These are phyloP conservation scores for Tuctoria greenei DNA, from an alignment of 176 grass and related monocot genomes.

Conservation along the genomic window DNA sequence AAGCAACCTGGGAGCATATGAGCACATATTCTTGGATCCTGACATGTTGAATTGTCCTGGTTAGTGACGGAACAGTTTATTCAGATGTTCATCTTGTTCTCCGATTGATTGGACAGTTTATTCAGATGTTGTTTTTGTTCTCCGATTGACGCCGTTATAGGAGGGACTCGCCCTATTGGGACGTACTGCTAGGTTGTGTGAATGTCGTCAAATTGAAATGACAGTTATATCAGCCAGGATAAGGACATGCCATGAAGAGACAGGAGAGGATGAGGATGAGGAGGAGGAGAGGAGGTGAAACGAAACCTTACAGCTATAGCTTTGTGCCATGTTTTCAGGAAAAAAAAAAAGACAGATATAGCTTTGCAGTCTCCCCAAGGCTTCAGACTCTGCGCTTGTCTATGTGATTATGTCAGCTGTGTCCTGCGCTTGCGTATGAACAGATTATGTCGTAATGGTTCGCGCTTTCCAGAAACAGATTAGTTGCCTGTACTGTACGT, in stretches of 20 bases:
- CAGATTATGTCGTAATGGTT: not conserved
- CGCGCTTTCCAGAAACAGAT: not conserved
- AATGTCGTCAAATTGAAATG: not conserved
- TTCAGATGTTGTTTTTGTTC: not conserved
- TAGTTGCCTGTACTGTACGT: not conserved
- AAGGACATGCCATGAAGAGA: slow-evolving; percentile 12
- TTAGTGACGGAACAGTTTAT: slow-evolving; percentile 21
- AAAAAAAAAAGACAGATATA: too few species aligned
- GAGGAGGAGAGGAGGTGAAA: not conserved
- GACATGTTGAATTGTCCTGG: not conserved
- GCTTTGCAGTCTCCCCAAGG: not conserved
- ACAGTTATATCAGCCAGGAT: slow-evolving; percentile 13
- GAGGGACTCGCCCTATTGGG: not conserved
- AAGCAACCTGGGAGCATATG: slow-evolving; percentile 13
- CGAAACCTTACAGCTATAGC: not conserved
- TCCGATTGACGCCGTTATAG: not conserved
- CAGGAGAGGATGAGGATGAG: too few species aligned
- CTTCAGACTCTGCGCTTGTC: not conserved
- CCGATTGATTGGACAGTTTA: not conserved
- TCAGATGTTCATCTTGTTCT: slow-evolving; percentile 26
- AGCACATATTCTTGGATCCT: slow-evolving; percentile 39
- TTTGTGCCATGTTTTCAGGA: too few species aligned
- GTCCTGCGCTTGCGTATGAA: not conserved
- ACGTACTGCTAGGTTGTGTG: not conserved
- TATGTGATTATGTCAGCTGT: slow-evolving; percentile 8